phyloP scores from a whole-genome alignment of 2,329 filamentous ascomycete genomes.

The Lasiodiplodia sp. region DNA sequence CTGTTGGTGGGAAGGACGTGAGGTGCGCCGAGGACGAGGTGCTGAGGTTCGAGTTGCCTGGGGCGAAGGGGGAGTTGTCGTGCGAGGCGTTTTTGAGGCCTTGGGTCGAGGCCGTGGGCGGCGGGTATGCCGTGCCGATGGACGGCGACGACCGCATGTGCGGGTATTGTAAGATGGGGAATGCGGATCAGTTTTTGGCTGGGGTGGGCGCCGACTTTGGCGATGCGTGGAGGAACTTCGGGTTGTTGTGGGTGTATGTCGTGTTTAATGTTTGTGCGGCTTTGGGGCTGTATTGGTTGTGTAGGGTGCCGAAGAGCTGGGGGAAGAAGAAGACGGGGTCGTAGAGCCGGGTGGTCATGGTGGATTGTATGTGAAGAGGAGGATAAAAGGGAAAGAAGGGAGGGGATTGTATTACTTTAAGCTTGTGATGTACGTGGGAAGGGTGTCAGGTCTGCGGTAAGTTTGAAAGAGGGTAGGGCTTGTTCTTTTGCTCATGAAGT shows the following conservation, averaged over 20 bases:
- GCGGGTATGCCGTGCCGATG: slow-evolving; percentile 43
- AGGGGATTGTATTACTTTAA: no score
- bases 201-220: slow-evolving; percentile 46
- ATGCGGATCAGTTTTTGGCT: slow-evolving; percentile 46
- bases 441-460: no score
- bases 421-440: no score
- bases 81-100: slow-evolving; percentile 65
- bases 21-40: slow-evolving; percentile 74
- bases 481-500: no score
- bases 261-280: slow-evolving; percentile 55
- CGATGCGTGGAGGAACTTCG: slow-evolving; percentile 57
- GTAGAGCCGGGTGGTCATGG: neutral
- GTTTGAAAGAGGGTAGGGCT: no score
- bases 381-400: no score
- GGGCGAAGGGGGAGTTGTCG: slow-evolving; percentile 48
- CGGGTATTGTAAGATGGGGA: slow-evolving; percentile 45
- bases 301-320: slow-evolving; percentile 52
- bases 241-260: slow-evolving; percentile 57
- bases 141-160: slow-evolving; percentile 44
- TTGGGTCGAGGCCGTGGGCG: slow-evolving; percentile 53
- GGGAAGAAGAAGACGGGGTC: slow-evolving; percentile 32
- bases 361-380: neutral
- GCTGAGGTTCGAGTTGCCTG: slow-evolving; percentile 60
- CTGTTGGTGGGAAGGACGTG: slow-evolving; percentile 71
- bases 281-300: slow-evolving; percentile 56